Percentiles rank a stretch among this genome's conserved stretches.
Conservation (phyloP, 176 grass and related monocot genomes). For the Bolboschoenus planiculmis region DNA sequence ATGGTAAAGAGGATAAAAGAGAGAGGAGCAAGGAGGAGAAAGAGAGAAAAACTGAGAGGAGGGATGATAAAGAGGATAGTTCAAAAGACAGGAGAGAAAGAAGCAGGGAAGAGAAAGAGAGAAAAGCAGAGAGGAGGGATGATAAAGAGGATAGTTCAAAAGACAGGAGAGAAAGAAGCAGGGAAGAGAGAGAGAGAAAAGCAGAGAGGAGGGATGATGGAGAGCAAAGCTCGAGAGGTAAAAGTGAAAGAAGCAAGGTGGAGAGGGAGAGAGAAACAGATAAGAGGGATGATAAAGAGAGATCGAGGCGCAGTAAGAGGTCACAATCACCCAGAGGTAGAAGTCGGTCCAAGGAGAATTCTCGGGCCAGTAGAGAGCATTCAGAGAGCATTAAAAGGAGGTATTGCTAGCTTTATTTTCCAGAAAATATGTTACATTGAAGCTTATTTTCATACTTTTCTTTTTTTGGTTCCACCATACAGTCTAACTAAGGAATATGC, state of each 20-base stretch:
- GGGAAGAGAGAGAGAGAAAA: slow-evolving; percentile 47
- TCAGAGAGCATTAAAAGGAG: slow-evolving; percentile 14
- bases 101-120: slow-evolving; percentile 47
- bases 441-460: background rate
- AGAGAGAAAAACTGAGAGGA: slow-evolving; percentile 41
- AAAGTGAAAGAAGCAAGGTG: background rate
- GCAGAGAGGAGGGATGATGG: slow-evolving; percentile 35
- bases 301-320: slow-evolving; percentile 9
- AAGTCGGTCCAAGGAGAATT: slow-evolving; percentile 11
- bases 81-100: slow-evolving; percentile 33
- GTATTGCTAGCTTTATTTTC: background rate
- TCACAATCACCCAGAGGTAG: slow-evolving; percentile 15
- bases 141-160: slow-evolving; percentile 3
- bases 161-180: slow-evolving; percentile 37
- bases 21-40: slow-evolving; percentile 36
- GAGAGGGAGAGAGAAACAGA: slow-evolving; percentile 2
- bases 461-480: background rate
- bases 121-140: slow-evolving; percentile 29
- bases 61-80: background rate
- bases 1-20: slow-evolving; percentile 37
- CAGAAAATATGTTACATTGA: background rate
- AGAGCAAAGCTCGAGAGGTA: slow-evolving; percentile 10
- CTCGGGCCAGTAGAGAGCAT: slow-evolving; percentile 4
- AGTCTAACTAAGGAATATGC: background rate
- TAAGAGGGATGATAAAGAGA: slow-evolving; percentile 16